Base-by-base conservation (phyloP, 139 green algal species). In the Micractinium conductrix region DNA sequence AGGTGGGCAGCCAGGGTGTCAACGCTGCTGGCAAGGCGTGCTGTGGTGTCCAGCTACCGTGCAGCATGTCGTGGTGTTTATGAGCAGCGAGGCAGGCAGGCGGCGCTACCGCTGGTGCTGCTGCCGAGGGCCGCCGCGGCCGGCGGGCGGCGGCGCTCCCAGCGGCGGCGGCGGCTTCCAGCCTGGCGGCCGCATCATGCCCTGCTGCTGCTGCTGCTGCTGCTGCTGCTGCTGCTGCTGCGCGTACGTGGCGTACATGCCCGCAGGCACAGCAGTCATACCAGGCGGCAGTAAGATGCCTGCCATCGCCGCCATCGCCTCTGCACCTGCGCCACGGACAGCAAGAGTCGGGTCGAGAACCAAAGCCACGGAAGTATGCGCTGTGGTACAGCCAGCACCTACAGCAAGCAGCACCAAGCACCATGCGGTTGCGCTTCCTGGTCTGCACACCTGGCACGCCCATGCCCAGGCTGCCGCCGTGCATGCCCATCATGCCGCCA, bases 101-200 rank as follows among this genome's bases (percentile, higher is more conserved):
- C n/a, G n/a, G n/a, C n/a, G n/a, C n/a, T n/a, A n/a, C 38, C 68
- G 38, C 22, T 44, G 68, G 38, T 74, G 68, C 37, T 19, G 19
- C 16, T 22, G 35, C 7, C 72, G 44, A 30, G 62, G 40, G 26
- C 44, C 33, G 44, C 7, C 45, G 44, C 48, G 14, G 42, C 70
- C 72, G 19, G 28, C 37, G 26, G 35, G 35, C 24, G 74, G 50
- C 21, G 74, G 74, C 50, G 74, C 26, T 7, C 74, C 74, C 4
- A 50, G 74, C 14, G 74, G 74, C 33, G 74, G 74, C 19, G 74
- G 74, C 30, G 74, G 74, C 48, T 81, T 81, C 74, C 74, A 81
- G 0, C 50, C 74, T 35, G 63, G 63, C 63, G 30, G 63, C 63
- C 33, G 63, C 21, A n/a, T n/a, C n/a, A n/a, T n/a, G 68, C 68